Base-by-base conservation (phyloP, 2,329 filamentous ascomycete species). In the Trichoderma breve region DNA sequence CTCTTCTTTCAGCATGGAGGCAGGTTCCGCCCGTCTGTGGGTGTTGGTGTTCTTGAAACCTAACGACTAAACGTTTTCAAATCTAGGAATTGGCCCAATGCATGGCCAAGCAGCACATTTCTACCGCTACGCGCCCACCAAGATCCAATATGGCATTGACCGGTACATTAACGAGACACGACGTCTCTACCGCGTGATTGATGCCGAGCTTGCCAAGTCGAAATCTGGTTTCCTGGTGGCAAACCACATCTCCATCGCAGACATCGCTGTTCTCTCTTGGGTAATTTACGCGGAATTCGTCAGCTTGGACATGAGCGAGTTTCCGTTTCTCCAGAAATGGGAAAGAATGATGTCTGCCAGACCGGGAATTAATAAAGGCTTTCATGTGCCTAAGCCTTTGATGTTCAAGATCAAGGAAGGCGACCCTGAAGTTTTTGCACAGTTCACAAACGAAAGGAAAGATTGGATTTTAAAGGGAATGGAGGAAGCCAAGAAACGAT, bases 1-100 rank as follows among this genome's bases (percentile, higher is more conserved):
- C 51, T 67, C 0, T 67, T 67, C 24, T 58, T 66, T 8, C 63
- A 66, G 21, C 64, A 67, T 15, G 64, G 64, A 67, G 64, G 36
- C 47, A 15, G 30, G 36, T 14, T 8, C 4, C 4, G 3, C 8
- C 39, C 7, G 15, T 36, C 34, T 15, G 14, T 36, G 32, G 11
- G 34, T 36, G 12, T 36, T 36, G 34, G 5, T 36, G 32, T 34
- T 12, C 2, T 14, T 12, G 4, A 12, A 34, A 8, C 36, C 36
- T 15, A 18, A n/a, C 34, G 15, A 39, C 15, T 39, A 39, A 60
- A 12, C 18, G 6, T 30, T 21, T 24, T 30, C 9, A 4, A 24
- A 2, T 30, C 47, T 30, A 63, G 61, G 51, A 5, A 57, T 67
- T 3, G 64, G 64, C 2, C 64, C 64, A 15, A 67, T 57, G 51